phyloP scores from a whole-genome alignment of 2,329 filamentous ascomycete genomes.

The Catunica adiposa region DNA sequence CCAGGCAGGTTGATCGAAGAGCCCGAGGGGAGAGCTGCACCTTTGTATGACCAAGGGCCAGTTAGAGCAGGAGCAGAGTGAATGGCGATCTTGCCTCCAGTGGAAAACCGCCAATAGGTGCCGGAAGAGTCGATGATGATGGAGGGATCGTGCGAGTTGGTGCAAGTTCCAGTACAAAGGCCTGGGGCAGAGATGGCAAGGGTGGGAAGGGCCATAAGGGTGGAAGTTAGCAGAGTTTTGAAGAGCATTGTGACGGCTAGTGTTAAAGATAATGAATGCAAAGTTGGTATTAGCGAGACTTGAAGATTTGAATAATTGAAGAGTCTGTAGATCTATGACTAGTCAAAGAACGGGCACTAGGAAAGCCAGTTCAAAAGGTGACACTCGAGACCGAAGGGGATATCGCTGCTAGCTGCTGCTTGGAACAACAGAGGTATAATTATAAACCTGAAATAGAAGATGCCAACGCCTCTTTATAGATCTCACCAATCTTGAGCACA shows the following conservation, averaged over 20 bases:
- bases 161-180: constrained; percentile 24
- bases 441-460: no score
- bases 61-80: constrained; percentile 23
- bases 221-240: constrained; percentile 8
- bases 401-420: no score
- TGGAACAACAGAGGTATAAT: no score
- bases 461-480: neutral
- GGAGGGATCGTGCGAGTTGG: constrained; percentile 24
- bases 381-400: no score
- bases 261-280: neutral
- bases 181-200: constrained; percentile 21
- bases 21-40: constrained; percentile 24
- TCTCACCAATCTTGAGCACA: neutral
- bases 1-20: constrained; percentile 26
- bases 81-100: constrained; percentile 26
- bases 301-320: no score
- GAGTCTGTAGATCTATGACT: no score
- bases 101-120: constrained; percentile 28
- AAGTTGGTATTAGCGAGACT: neutral
- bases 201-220: neutral
- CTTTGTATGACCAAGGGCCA: constrained; percentile 28
- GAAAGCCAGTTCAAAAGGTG: no score
- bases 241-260: constrained; percentile 3
- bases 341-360: no score
- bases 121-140: constrained; percentile 25